Evolutionary conservation across 139 green algal species (phyloP).

Genomic region (Coccomyxa sp.): DNA sequence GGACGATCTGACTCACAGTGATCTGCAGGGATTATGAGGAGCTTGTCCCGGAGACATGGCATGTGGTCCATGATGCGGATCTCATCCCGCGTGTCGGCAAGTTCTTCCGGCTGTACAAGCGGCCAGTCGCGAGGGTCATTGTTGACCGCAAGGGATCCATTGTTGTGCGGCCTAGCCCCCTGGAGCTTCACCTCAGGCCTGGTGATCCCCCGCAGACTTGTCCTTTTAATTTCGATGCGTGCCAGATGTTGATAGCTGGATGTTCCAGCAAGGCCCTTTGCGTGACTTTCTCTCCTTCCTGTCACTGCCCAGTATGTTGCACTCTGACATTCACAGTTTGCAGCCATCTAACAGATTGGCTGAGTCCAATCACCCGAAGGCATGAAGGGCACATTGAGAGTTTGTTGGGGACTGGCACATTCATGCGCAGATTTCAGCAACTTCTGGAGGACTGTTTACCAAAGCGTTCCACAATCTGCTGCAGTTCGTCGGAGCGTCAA

Average conservation of each 20-base stretch:
- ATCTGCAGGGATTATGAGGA: slow-evolving; percentile 16
- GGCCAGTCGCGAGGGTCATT: slow-evolving; percentile 42
- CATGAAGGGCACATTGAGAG: not conserved
- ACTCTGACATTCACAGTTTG: not conserved
- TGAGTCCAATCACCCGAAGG: not conserved
- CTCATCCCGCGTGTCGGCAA: not conserved
- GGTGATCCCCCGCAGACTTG: not conserved
- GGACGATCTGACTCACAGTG: not conserved
- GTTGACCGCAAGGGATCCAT: slow-evolving; percentile 41
- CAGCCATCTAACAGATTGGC: not conserved
- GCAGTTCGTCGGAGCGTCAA: not conserved
- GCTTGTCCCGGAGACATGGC: slow-evolving; percentile 20
- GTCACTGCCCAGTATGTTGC: not conserved
- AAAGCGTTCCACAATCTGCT: not conserved
- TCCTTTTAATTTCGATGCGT: too few relatives aligned
- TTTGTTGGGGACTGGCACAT: not conserved
- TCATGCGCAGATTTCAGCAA: not conserved
- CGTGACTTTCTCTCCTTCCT: too few relatives aligned
- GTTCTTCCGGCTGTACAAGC: slow-evolving; percentile 56
- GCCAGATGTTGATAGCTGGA: too few relatives aligned
- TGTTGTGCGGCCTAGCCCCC: slow-evolving; percentile 29
- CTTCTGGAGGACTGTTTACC: not conserved
- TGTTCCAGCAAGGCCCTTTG: not conserved
- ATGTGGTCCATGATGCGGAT: slow-evolving; percentile 11
- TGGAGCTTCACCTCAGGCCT: slow-evolving; percentile 22